Percentiles rank a stretch among this genome's conserved stretches.
These are phyloP conservation scores for Paramecium sexaurelia DNA, from an alignment of 73 alveolate genomes.

Conservation along the genomic window DNA sequence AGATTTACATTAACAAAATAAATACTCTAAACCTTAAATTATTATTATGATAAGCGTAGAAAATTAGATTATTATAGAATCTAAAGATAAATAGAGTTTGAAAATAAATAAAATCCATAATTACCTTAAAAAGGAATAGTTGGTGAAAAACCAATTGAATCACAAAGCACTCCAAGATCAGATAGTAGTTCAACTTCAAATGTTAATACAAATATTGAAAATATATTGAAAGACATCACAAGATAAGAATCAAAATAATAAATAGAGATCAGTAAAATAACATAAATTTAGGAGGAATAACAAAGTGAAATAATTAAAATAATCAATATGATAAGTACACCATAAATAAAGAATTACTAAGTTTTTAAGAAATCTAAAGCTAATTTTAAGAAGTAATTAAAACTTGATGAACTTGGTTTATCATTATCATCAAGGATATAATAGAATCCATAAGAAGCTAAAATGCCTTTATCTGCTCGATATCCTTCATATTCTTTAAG, in stretches of 20 bases:
- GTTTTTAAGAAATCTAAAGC: background rate
- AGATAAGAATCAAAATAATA: background rate
- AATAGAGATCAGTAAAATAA: background rate
- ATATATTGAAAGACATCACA: conserved; percentile 13
- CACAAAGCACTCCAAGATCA: conserved; percentile 7
- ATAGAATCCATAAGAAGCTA: background rate
- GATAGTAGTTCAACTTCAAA: background rate
- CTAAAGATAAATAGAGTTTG: conserved; percentile 56
- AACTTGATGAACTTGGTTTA: background rate
- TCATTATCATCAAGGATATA: background rate
- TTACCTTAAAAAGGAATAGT: conserved; percentile 67
- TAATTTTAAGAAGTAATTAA: background rate
- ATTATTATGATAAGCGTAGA: conserved; percentile 63
- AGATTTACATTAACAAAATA: conserved; percentile 32
- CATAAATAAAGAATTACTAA: background rate
- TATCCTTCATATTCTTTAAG: conserved; percentile 11
- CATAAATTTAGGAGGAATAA: background rate
- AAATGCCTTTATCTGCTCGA: background rate
- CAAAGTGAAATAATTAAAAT: background rate
- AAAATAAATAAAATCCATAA: conserved; percentile 62
- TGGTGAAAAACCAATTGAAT: conserved; percentile 61
- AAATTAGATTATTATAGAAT: conserved; percentile 64
- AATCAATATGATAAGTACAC: conserved; percentile 9
- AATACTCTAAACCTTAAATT: conserved; percentile 35
- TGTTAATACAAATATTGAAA: background rate